Conservation (phyloP, 2,329 filamentous ascomycete genomes). For the Neopestalotiopsis clavispora region DNA sequence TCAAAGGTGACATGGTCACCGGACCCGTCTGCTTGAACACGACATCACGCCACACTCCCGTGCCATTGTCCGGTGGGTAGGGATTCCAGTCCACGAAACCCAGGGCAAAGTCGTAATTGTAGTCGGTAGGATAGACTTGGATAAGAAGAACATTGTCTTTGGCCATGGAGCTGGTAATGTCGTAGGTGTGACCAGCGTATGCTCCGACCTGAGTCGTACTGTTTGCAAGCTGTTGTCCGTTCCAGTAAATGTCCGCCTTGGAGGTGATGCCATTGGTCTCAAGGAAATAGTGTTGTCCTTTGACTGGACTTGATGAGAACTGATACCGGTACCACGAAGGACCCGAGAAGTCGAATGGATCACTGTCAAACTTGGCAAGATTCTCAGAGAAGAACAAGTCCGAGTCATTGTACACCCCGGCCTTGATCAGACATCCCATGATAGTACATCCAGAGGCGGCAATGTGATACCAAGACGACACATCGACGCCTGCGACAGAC, state of each 20-base stretch:
- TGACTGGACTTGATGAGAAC: conserved; percentile 42
- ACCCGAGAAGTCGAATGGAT: conserved; percentile 48
- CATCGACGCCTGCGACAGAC: conserved; percentile 49
- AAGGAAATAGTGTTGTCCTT: conserved; percentile 53
- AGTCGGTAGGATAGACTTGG: conserved; percentile 61
- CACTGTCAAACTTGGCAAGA: conserved; percentile 45
- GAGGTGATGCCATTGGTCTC: conserved; percentile 65
- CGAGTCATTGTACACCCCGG: conserved; percentile 55
- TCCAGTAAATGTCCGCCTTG: conserved; percentile 64
- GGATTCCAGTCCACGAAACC: conserved; percentile 69
- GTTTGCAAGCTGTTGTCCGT: conserved; percentile 56
- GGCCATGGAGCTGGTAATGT: conserved; percentile 51
- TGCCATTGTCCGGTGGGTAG: conserved; percentile 65
- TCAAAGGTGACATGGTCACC: conserved; percentile 49
- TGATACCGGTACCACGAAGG: conserved; percentile 66
- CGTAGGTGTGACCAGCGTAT: conserved; percentile 60
- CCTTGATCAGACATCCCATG: conserved; percentile 61
- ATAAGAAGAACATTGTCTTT: conserved; percentile 57
- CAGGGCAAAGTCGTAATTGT: conserved; percentile 61
- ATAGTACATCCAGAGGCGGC: conserved; percentile 54
- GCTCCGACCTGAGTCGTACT: conserved; percentile 57
- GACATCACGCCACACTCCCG: conserved; percentile 66
- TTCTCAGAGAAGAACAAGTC: conserved; percentile 60
- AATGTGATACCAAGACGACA: conserved; percentile 56
- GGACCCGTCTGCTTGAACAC: conserved; percentile 59